Base-by-base conservation (phyloP, 306 rosid species). In the Casuarina cunninghamiana region DNA sequence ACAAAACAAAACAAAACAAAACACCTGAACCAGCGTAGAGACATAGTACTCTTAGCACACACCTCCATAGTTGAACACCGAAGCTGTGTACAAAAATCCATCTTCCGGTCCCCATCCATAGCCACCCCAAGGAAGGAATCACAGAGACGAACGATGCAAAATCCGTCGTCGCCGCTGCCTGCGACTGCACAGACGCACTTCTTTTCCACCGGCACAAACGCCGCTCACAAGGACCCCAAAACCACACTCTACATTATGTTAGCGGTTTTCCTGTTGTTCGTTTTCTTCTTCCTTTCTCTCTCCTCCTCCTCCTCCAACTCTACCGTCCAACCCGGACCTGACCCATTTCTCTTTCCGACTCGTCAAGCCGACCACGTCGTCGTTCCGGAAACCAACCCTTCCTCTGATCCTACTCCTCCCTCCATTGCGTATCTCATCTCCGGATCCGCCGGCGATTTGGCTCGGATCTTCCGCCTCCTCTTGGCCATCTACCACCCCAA, bases 371-470 rank as follows among this genome's bases (percentile, higher is more conserved):
- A 87, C 65, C 85, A 83, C 68, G 67, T 76, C 69, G 16, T 88
- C 72, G 73, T 87, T 83, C 83, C 76, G 77, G 73, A 77, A 79
- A 54, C 77, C 79, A 63, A 85, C 79, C 38, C 80, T 19, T 84
- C 86, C 5, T 72, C 85, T 44, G 90, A 83, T 76, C 94, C 87
- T 63, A 15, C 84, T 2, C 91, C 99, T 19, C 96, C 97, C 13
- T 82, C 97, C 65, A 58, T 91, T 5, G 97, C 97, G 0, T 92
- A 89, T 75, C 96, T 92, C 75, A 73, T 92, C 2, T 83, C 96
- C 58, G 96, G 97, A 13, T 92, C 97, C 6, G 77, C 50, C 1
- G 90, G 87, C 5, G 93, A 94, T 61, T 74, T 81, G 43, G 76
- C 58, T 75, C 94, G 92, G 79, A 57, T 95, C 72, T 78, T 88